Base-by-base conservation (phyloP, 805 yeast species). In the Danielozyma ontarioensis region DNA sequence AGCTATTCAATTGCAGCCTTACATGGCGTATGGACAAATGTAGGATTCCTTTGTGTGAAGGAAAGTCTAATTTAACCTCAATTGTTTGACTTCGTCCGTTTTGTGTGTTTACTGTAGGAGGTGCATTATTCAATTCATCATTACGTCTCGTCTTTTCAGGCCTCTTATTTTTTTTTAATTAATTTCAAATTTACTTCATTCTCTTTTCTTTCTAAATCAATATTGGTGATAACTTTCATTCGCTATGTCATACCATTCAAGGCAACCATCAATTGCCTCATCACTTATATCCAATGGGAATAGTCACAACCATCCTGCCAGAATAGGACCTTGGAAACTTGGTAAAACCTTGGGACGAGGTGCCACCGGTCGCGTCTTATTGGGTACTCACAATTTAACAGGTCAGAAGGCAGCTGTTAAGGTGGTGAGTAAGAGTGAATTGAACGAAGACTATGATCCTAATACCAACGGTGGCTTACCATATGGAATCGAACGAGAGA, bases 401-500 rank as follows among this genome's bases (percentile, higher is more conserved):
- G 89, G 90, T 19, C 84, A 80, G 50, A 67, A 81, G 43, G 87
- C 93, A 8, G 94, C 94, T 3, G 86, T 84, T 15, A 84, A 84
- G 54, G 87, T 84, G 27, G 88, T 83, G 1, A 81, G 88, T 19
- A 83, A 83, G 53, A 70, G 76, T 17, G 72, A 68, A 33, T 53
- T 73, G 38, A 67, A 57, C 42, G 62, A 64, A 19, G 70, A 62
- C 24, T 45, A 51, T 39, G 55, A 46, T 17, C 44, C 34, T 16
- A 64, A 70, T 12, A 35, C 33, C 13, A 43, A 44, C 17, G 48
- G 43, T 14, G 86, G 87, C 1, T 70, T 84, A 37, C 95, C 96
- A 3, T 88, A 90, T 55, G 98, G 98, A 25, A 90, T 93, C 28
- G 98, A 93, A 62, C 75, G 97, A 45, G 98, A 93, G 56, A 95